Evolutionary conservation across 2,329 filamentous ascomycete genomes (phyloP), one percentile per base, ranked within the genome.

Genomic region (Aspergillus sp.): DNA sequence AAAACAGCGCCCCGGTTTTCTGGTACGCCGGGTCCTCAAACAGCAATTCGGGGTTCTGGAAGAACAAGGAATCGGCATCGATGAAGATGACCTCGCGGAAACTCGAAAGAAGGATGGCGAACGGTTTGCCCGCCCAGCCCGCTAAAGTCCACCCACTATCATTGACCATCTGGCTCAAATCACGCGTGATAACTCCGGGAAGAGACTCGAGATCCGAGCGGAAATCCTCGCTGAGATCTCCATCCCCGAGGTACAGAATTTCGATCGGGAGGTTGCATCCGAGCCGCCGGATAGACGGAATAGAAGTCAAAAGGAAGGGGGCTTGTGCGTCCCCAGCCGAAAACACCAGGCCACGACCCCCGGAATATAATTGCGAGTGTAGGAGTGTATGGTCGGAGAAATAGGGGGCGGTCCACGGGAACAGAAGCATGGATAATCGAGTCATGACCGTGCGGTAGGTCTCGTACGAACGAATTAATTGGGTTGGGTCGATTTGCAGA

Each of bases 41-140:
- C n/a, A 78, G 57, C 3, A 63, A 52, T 47, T 68, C 71, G 0
- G 75, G 76, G 50, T 76, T 71, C 14, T 67, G 63, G 55, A 78
- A 71, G 61, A 78, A 78, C 16, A 75, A 60, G 5, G 70, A 69
- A 53, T 78, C 76, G 0, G 76, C 76, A 52, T 78, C 76, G 54
- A 79, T 75, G 55, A 79, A 75, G 38, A 78, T 74, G 49, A 71
- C 71, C 58, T 79, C 75, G 4, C 74, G 73, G 62, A 78, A 79
- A 25, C 72, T 76, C 2, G 75, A 77, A 53, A 77, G 59, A 4
- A 79, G 62, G 21, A 77, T 76, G 1, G 76, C 76, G 43, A 75
- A 78, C 1, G 76, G 75, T 55, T 79, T 79, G 19, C 71, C 73
- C 0, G 76, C 76, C 75, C 75, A 78, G 4, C 76, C 76, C 9